Conservation (phyloP, 1,284 basidiomycete species). For the Peniophora sp. region DNA sequence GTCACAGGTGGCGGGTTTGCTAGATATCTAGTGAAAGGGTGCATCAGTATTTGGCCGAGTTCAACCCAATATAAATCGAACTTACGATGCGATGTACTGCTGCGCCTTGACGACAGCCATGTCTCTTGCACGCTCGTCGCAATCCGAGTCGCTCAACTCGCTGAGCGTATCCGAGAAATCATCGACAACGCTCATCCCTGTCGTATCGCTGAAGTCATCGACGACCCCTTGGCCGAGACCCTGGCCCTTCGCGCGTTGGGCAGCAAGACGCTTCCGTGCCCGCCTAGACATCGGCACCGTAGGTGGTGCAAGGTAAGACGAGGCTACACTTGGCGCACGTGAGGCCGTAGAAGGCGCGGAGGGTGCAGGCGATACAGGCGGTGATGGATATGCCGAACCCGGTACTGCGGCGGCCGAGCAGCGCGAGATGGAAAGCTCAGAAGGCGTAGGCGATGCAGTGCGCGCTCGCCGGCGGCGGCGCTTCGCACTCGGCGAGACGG, state of each 20-base stretch:
- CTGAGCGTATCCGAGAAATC: neutral
- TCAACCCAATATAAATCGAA: slow-evolving; percentile 2
- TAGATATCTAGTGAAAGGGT: slow-evolving; percentile 34
- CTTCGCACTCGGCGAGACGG: neutral
- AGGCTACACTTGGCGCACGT: neutral
- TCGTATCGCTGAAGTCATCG: neutral
- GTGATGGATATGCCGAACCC: slow-evolving; percentile 4
- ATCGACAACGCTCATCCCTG: neutral
- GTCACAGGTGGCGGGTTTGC: slow-evolving; percentile 38
- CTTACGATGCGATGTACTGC: slow-evolving; percentile 14
- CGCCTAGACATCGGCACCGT: slow-evolving; percentile 6
- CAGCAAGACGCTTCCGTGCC: neutral
- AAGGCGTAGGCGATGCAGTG: neutral
- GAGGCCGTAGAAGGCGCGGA: neutral
- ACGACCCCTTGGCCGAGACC: neutral
- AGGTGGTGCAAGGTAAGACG: slow-evolving; percentile 3
- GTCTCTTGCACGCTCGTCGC: neutral
- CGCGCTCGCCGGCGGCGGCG: neutral
- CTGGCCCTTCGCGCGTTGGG: neutral
- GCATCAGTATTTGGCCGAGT: neutral
- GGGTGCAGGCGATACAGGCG: slow-evolving; percentile 7
- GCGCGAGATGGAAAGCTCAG: neutral
- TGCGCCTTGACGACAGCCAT: slow-evolving; percentile 2
- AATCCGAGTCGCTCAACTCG: no score
- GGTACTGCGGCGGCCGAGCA: neutral